Evolutionary conservation across 2,329 filamentous ascomycete genomes (phyloP).

Genomic region (Lasiodiplodia hormozganensis): DNA sequence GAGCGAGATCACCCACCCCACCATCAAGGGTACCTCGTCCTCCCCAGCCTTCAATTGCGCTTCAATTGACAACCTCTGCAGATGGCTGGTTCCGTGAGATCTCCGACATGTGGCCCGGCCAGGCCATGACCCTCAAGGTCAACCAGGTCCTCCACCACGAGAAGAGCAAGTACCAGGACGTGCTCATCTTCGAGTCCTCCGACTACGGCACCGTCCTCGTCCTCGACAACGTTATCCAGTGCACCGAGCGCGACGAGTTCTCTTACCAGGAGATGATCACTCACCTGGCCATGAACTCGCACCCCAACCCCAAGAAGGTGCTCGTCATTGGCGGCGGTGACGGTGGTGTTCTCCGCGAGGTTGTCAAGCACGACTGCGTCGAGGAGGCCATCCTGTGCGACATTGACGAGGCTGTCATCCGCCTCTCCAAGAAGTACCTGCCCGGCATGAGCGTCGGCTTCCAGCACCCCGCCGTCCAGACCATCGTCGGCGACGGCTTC

Average conservation of each 20-base stretch:
- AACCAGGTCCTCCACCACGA: constrained; percentile 98
- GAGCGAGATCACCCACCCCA: constrained; percentile 75
- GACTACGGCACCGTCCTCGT: constrained; percentile 96
- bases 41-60: constrained; percentile 3
- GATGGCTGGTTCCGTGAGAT: constrained; percentile 99
- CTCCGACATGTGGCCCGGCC: constrained; percentile 98
- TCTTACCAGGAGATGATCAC: constrained; percentile 99
- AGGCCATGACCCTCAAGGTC: constrained; percentile 90
- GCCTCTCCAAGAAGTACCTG: constrained; percentile 97
- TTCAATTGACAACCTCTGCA: constrained; percentile 48
- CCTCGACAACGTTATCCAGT: constrained; percentile 98
- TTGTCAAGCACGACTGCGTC: constrained; percentile 98
- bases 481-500: constrained; percentile 96
- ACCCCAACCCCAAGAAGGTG: constrained; percentile 98
- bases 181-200: constrained; percentile 97
- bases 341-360: constrained; percentile 95
- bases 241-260: constrained; percentile 98
- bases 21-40: constrained; percentile 70
- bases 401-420: constrained; percentile 98
- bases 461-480: constrained; percentile 90
- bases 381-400: constrained; percentile 97
- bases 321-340: constrained; percentile 98
- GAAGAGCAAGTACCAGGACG: constrained; percentile 99
- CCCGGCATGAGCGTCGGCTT: constrained; percentile 93
- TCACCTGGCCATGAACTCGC: constrained; percentile 96